Conservation (phyloP, 2,329 filamentous ascomycete species). For the Ascochyta pisi region DNA sequence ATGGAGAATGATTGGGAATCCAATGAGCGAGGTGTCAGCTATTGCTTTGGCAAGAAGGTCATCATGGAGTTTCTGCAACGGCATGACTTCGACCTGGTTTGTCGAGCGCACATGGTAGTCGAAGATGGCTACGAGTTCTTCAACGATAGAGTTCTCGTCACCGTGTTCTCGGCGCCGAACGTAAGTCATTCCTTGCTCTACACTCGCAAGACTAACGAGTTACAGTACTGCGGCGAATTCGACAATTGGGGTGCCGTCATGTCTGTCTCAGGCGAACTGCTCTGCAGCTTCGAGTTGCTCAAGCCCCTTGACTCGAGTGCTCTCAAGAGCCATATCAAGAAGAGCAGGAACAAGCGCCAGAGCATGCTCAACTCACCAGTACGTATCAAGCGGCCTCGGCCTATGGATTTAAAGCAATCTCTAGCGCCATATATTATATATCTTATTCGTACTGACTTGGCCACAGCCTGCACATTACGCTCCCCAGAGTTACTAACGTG, state of each 20-base stretch:
- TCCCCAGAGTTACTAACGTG: constrained; percentile 58
- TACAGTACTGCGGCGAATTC: constrained; percentile 94
- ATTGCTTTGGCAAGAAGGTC: constrained; percentile 98
- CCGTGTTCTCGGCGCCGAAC: constrained; percentile 96
- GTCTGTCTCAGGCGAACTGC: constrained; percentile 90
- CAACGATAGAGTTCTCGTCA: constrained; percentile 91
- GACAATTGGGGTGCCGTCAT: constrained; percentile 99
- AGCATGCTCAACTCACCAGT: constrained; percentile 96
- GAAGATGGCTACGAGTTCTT: constrained; percentile 99
- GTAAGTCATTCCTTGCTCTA: constrained; percentile 64
- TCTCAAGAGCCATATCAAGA: constrained; percentile 98
- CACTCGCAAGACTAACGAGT: constrained; percentile 22
- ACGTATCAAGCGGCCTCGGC: constrained; percentile 55
- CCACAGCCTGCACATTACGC: constrained; percentile 57
- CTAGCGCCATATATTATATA: constrained; percentile 37
- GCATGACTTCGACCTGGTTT: constrained; percentile 97
- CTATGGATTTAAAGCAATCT: constrained; percentile 17
- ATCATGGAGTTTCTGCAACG: constrained; percentile 94
- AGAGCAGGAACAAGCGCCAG: constrained; percentile 91
- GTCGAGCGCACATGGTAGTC: constrained; percentile 98
- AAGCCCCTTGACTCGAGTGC: constrained; percentile 96
- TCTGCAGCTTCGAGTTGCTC: constrained; percentile 96
- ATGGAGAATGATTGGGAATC: constrained; percentile 99
- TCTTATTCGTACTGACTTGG: constrained; percentile 41
- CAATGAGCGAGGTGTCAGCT: constrained; percentile 95